Evolutionary conservation across 2,329 filamentous ascomycete genomes (phyloP).

Genomic region (Nigrospora oryzae): DNA sequence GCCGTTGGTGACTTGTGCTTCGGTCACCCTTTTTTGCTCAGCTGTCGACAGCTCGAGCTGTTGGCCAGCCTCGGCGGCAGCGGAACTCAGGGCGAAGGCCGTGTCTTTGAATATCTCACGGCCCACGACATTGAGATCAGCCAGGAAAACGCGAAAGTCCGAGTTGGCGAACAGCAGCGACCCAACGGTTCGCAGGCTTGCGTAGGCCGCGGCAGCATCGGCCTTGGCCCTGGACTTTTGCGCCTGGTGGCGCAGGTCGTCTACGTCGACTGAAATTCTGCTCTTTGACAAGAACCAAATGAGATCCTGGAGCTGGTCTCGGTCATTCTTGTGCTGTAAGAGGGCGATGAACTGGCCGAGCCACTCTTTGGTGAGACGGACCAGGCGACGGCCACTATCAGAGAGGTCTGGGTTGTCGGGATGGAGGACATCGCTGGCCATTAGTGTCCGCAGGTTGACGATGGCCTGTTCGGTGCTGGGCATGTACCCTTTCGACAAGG

Average conservation of each 20-base stretch:
- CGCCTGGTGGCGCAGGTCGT: slow-evolving; percentile 53
- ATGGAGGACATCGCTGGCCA: slow-evolving; percentile 72
- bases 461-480: slow-evolving; percentile 82
- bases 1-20: slow-evolving; percentile 15
- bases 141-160: slow-evolving; percentile 80
- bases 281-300: slow-evolving; percentile 77
- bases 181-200: slow-evolving; percentile 75
- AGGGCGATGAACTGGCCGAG: slow-evolving; percentile 76
- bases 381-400: slow-evolving; percentile 64
- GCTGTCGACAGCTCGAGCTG: slow-evolving; percentile 60
- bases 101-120: slow-evolving; percentile 83
- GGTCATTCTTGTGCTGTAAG: slow-evolving; percentile 70
- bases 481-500: slow-evolving; percentile 78
- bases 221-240: slow-evolving; percentile 57
- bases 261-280: slow-evolving; percentile 58
- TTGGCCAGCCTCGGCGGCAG: slow-evolving; percentile 66
- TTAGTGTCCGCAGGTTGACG: slow-evolving; percentile 68
- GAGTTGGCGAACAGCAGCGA: slow-evolving; percentile 82
- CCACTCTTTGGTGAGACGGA: slow-evolving; percentile 65
- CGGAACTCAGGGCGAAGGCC: slow-evolving; percentile 68
- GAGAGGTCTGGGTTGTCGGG: slow-evolving; percentile 68
- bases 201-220: slow-evolving; percentile 66
- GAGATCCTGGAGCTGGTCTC: slow-evolving; percentile 86
- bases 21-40: slow-evolving; percentile 46
- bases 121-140: slow-evolving; percentile 70